These are phyloP conservation scores for Talaromyces sp. DNA, from an alignment of 2,329 filamentous ascomycete genomes.

Conservation along the genomic window DNA sequence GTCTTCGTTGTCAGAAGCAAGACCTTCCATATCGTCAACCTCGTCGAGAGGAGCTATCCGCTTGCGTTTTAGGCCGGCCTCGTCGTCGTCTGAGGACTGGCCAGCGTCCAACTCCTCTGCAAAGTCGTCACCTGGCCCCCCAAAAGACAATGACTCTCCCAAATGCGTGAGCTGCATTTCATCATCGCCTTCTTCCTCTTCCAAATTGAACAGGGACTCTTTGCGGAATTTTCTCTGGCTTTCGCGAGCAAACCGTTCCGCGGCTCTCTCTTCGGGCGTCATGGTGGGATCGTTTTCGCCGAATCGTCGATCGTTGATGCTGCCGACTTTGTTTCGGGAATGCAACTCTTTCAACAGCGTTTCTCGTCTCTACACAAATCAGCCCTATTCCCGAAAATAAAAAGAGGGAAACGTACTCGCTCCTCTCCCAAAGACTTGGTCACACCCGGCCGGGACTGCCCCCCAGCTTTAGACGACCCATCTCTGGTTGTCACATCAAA, in stretches of 20 bases:
- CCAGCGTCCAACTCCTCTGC: slow-evolving; percentile 60
- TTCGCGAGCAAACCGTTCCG: slow-evolving; percentile 84
- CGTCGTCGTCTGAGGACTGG: slow-evolving; percentile 40
- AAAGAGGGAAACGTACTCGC: slow-evolving; percentile 49
- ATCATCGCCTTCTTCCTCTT: slow-evolving; percentile 66
- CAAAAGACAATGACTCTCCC: slow-evolving; percentile 67
- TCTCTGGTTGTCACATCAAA: slow-evolving; percentile 74
- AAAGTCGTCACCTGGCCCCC: slow-evolving; percentile 66
- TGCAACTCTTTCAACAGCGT: slow-evolving; percentile 89
- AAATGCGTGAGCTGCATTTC: slow-evolving; percentile 73
- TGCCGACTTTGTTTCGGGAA: slow-evolving; percentile 81
- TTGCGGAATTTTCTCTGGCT: slow-evolving; percentile 75
- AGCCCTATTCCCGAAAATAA: background rate
- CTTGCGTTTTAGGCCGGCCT: slow-evolving; percentile 46
- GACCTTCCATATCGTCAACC: slow-evolving; percentile 37
- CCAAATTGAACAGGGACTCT: slow-evolving; percentile 79
- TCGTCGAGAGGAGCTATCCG: slow-evolving; percentile 38
- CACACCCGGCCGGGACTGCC: slow-evolving; percentile 72
- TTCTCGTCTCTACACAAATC: slow-evolving; percentile 57
- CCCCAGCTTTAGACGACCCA: slow-evolving; percentile 43
- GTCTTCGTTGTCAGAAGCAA: slow-evolving; percentile 44
- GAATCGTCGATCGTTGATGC: slow-evolving; percentile 86
- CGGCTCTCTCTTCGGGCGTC: slow-evolving; percentile 86
- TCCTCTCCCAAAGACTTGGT: slow-evolving; percentile 85
- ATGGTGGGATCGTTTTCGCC: slow-evolving; percentile 93